Percentiles rank a stretch among this genome's conserved stretches.
These are phyloP conservation scores for Fagopyrum tataricum DNA, from an alignment of 148 eudicot species.

Conservation along the genomic window DNA sequence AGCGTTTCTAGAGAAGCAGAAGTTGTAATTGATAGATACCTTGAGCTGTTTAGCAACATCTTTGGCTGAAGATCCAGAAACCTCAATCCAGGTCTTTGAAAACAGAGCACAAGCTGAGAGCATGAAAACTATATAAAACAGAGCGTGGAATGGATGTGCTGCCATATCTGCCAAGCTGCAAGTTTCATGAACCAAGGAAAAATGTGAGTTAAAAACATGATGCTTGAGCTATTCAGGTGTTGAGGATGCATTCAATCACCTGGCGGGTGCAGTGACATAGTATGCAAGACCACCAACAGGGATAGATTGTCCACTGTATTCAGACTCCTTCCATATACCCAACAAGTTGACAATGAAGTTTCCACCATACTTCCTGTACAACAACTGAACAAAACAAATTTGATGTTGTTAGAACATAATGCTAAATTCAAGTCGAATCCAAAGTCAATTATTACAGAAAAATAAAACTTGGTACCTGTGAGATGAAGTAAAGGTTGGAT, in stretches of 20 bases:
- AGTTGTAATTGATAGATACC: conserved; percentile 21
- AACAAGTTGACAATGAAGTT: conserved; percentile 47
- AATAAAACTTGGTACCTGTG: conserved; percentile 34
- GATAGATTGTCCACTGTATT: conserved; percentile 44
- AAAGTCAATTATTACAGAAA: not conserved
- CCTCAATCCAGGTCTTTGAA: conserved; percentile 70
- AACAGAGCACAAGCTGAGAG: conserved; percentile 65
- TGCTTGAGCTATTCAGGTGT: not conserved
- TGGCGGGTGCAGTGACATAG: conserved; percentile 58
- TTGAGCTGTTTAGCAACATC: conserved; percentile 70
- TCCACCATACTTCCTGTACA: conserved; percentile 50
- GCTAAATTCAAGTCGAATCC: not conserved
- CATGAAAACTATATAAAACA: conserved; percentile 57
- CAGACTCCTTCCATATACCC: conserved; percentile 64
- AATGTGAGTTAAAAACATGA: not conserved
- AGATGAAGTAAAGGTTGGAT: conserved; percentile 63
- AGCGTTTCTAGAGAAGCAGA: not conserved
- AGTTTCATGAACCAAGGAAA: not conserved
- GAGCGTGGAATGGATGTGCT: conserved; percentile 65
- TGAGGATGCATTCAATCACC: conserved; percentile 20
- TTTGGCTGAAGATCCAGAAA: conserved; percentile 66
- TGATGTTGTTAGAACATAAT: not conserved
- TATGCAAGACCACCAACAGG: conserved; percentile 82
- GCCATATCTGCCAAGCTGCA: conserved; percentile 52
- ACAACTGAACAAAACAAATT: conserved; percentile 28